A percentile compares a stretch with the other conserved stretches of the same genome.
Conservation (phyloP, 768 basidiomycete species). For the Hortiboletus campestris region DNA sequence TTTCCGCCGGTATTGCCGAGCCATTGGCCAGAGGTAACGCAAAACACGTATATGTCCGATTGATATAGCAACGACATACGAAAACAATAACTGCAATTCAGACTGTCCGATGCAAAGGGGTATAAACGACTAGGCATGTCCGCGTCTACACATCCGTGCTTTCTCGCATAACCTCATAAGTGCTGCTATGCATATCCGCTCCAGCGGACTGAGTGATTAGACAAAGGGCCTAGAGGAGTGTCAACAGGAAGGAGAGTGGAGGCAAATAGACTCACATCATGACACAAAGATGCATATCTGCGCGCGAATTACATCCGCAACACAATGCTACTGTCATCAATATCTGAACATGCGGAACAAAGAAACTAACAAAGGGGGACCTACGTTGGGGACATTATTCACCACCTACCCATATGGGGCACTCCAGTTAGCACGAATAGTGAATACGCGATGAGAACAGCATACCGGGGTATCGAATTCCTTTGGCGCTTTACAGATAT, state of each 20-base stretch:
- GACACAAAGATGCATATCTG: background rate
- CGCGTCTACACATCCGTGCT: background rate
- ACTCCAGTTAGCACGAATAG: background rate
- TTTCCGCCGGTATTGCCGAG: background rate
- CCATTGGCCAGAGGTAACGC: background rate
- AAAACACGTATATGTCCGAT: background rate
- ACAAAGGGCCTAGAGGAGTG: background rate
- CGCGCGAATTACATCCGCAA: background rate
- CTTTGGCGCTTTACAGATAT: constrained; percentile 15
- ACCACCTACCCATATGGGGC: background rate
- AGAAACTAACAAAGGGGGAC: background rate
- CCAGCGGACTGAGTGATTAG: background rate
- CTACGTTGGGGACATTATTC: constrained; percentile 6
- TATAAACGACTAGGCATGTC: constrained; percentile 1
- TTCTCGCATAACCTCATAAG: background rate
- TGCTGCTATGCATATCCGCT: background rate
- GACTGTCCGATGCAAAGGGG: background rate
- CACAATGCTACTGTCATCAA: background rate
- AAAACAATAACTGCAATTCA: background rate
- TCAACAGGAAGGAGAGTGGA: background rate
- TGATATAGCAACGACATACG: background rate
- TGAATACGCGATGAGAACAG: background rate
- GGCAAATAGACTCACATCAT: constrained; percentile 2
- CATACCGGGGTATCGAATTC: constrained; percentile 8
- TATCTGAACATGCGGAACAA: background rate